These are phyloP conservation scores for Cryptococcus sp. DNA, from an alignment of 1,284 basidiomycete species.

Conservation along the genomic window DNA sequence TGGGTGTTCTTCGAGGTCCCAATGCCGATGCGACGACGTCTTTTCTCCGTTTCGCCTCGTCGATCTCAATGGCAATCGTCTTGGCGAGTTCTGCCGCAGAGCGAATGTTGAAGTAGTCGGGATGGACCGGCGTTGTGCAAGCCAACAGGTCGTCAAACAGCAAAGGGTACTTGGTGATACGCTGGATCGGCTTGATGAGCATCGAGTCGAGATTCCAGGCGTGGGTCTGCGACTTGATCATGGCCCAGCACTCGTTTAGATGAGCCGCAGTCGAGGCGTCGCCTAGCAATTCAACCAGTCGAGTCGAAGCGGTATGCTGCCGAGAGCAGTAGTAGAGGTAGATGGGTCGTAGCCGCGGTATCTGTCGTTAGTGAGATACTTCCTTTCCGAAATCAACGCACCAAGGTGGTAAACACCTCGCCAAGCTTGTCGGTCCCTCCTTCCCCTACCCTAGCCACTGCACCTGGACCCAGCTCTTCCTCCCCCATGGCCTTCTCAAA, in stretches of 20 bases:
- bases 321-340: conserved; percentile 84
- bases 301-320: conserved; percentile 69
- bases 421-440: conserved; percentile 64
- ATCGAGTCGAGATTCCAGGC: conserved; percentile 92
- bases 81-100: conserved; percentile 65
- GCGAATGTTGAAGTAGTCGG: conserved; percentile 63
- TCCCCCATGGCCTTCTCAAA: conserved; percentile 46
- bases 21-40: conserved; percentile 65
- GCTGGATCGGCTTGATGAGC: conserved; percentile 80
- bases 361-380: conserved; percentile 48
- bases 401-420: conserved; percentile 65
- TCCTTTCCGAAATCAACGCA: conserved; percentile 42
- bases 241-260: conserved; percentile 60
- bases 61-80: conserved; percentile 73
- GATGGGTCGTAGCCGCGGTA: conserved; percentile 67
- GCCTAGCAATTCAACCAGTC: conserved; percentile 51
- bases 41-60: conserved; percentile 74
- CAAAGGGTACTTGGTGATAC: conserved; percentile 86
- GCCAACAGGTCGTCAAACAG: conserved; percentile 73
- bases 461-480: conserved; percentile 15
- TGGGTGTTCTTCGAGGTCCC: conserved; percentile 16
- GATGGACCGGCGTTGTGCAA: conserved; percentile 68
- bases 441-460: conserved; percentile 44
- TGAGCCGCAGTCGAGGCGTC: conserved; percentile 52
- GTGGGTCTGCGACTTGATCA: conserved; percentile 69